Conservation (phyloP, 1,139 yeast species). For the Saccharomycopsis hybrid region DNA sequence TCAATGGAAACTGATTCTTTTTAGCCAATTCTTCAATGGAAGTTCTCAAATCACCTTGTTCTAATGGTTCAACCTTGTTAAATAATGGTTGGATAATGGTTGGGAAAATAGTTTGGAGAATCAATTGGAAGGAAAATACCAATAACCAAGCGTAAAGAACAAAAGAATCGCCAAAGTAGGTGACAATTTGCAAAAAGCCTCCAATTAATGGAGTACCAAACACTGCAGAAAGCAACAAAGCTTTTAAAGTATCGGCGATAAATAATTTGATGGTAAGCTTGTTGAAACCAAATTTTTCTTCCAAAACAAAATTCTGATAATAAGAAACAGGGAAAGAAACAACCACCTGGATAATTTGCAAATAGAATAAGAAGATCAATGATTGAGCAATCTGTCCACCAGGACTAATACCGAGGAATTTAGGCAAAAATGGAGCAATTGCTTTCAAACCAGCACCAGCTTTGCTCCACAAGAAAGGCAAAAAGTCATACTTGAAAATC, state of each 20-base stretch:
- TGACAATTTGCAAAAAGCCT: conserved; percentile 73
- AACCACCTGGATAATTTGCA: conserved; percentile 44
- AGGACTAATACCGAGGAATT: conserved; percentile 30
- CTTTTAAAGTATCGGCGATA: conserved; percentile 65
- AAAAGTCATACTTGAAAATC: conserved; percentile 51
- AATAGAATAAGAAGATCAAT: conserved; percentile 50
- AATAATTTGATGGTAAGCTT: conserved; percentile 70
- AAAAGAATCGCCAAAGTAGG: conserved; percentile 71
- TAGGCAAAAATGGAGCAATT: conserved; percentile 31
- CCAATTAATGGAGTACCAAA: conserved; percentile 71
- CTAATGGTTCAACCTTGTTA: conserved; percentile 84
- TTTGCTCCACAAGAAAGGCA: conserved; percentile 64
- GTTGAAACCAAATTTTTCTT: conserved; percentile 89
- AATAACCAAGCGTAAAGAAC: conserved; percentile 73
- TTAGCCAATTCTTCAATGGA: conserved; percentile 77
- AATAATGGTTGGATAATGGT: conserved; percentile 85
- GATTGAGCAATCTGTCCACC: conserved; percentile 63
- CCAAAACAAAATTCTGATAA: conserved; percentile 79
- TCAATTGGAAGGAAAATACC: conserved; percentile 61
- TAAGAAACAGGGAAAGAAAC: conserved; percentile 56
- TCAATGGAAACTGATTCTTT: conserved; percentile 75
- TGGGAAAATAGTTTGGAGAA: conserved; percentile 70
- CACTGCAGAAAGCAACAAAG: conserved; percentile 43
- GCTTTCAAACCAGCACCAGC: conserved; percentile 28
- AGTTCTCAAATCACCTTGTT: conserved; percentile 79